These are phyloP conservation scores for Microthlaspi erraticum DNA, from an alignment of 345 rosid species.

Conservation along the genomic window DNA sequence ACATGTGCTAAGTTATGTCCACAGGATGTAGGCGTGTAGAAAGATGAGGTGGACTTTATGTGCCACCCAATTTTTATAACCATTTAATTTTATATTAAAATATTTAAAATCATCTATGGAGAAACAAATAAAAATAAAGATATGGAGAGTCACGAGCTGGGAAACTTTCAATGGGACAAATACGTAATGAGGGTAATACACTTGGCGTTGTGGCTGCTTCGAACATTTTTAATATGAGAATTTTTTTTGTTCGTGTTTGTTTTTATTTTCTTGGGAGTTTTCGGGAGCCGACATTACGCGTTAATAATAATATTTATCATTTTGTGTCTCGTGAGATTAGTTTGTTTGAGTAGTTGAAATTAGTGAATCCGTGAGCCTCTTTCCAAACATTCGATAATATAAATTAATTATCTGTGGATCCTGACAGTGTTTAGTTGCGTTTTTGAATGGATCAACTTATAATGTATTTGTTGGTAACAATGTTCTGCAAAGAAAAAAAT, in stretches of 20 bases:
- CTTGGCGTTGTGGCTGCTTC: conserved; percentile 33
- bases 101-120: conserved; percentile 7
- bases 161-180: conserved; percentile 36
- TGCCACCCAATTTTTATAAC: conserved; percentile 41
- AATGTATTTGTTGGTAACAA: no score
- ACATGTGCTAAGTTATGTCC: conserved; percentile 44
- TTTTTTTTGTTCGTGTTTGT: conserved; percentile 25
- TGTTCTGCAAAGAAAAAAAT: no score
- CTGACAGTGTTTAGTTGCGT: background rate
- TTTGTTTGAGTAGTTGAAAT: conserved; percentile 32
- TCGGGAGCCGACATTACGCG: conserved; percentile 38
- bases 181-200: conserved; percentile 35
- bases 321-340: conserved; percentile 34
- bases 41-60: conserved; percentile 48
- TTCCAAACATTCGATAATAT: background rate
- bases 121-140: background rate
- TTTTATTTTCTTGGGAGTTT: conserved; percentile 36
- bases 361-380: conserved; percentile 24
- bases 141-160: conserved; percentile 40
- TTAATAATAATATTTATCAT: background rate
- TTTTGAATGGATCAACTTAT: background rate
- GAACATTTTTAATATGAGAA: conserved; percentile 14
- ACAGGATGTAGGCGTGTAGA: conserved; percentile 38
- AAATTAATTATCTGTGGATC: background rate
- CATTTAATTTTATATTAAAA: background rate